These are phyloP conservation scores for Allodekkera sacchari DNA, from an alignment of 805 yeast genomes.

Conservation along the genomic window DNA sequence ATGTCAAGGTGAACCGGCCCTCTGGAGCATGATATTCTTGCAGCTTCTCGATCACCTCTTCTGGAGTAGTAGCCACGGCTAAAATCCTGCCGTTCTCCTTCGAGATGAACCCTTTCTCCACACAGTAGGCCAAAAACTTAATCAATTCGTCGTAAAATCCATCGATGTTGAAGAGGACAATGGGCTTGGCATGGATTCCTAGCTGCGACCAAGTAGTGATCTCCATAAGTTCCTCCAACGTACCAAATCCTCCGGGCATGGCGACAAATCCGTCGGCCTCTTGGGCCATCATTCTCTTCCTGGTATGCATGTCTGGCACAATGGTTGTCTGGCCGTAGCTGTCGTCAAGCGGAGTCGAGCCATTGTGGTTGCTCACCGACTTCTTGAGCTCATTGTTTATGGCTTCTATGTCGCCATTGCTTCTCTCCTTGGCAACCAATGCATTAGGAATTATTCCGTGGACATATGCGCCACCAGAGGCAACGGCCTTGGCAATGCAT, in stretches of 20 bases:
- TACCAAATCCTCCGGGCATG: slow-evolving; percentile 89
- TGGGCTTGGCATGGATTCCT: slow-evolving; percentile 78
- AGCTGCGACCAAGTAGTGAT: slow-evolving; percentile 87
- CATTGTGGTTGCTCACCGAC: slow-evolving; percentile 54
- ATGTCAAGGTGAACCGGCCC: slow-evolving; percentile 65
- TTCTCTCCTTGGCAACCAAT: slow-evolving; percentile 62
- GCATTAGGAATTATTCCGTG: slow-evolving; percentile 88
- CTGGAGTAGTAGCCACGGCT: slow-evolving; percentile 57
- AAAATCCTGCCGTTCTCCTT: slow-evolving; percentile 59
- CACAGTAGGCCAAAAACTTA: slow-evolving; percentile 50
- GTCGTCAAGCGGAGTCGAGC: slow-evolving; percentile 54
- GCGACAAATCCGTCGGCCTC: slow-evolving; percentile 77
- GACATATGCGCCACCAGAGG: slow-evolving; percentile 54
- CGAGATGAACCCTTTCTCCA: slow-evolving; percentile 60
- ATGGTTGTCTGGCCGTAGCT: slow-evolving; percentile 72
- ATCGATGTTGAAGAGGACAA: slow-evolving; percentile 66
- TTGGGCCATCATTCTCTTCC: slow-evolving; percentile 79
- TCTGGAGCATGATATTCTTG: slow-evolving; percentile 57
- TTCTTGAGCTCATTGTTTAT: slow-evolving; percentile 41
- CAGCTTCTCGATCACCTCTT: slow-evolving; percentile 58
- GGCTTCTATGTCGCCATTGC: slow-evolving; percentile 28
- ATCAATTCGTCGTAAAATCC: slow-evolving; percentile 74
- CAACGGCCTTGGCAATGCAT: slow-evolving; percentile 56
- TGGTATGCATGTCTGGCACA: slow-evolving; percentile 83
- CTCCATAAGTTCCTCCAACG: slow-evolving; percentile 84